Evolutionary conservation across 108 stramenopile genomes (phyloP).

Genomic region (Nannochloropsis gaditana): DNA sequence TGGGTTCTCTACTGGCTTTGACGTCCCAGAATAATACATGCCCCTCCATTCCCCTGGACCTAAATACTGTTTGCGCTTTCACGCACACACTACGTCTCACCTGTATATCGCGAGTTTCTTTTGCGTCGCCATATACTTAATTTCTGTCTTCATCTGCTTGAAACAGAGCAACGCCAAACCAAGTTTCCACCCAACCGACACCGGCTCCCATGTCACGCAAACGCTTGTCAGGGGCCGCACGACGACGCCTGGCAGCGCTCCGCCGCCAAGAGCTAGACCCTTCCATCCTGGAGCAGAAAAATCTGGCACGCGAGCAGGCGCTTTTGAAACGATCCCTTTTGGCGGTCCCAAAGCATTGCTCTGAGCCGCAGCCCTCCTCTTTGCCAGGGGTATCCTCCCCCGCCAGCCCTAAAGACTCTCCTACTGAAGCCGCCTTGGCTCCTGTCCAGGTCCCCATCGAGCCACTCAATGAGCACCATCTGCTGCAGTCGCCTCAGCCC

Average conservation of each 20-base stretch:
- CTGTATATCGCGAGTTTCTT: background rate
- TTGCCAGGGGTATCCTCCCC: no score
- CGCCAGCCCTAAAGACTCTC: no score
- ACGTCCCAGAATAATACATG: no score
- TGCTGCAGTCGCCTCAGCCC: no score
- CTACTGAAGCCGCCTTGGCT: no score
- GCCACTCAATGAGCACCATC: no score
- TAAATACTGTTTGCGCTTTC: no score
- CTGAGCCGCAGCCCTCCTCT: no score
- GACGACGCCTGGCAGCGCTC: background rate
- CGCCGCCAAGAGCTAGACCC: background rate
- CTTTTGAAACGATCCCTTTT: background rate
- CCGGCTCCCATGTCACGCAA: background rate
- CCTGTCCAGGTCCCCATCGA: no score
- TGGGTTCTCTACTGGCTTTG: no score
- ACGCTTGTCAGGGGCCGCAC: background rate
- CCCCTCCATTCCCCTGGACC: no score
- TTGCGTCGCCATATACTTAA: background rate
- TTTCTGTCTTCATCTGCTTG: background rate
- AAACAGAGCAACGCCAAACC: background rate
- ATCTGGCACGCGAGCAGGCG: background rate
- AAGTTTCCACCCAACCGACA: background rate
- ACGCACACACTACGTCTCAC: no score
- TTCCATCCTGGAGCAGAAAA: background rate
- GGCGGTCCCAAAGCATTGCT: background rate